Evolutionary conservation across 176 grass and related monocot species (phyloP), one percentile per base, ranked within the genome.

Genomic region (Avena eriantha): DNA sequence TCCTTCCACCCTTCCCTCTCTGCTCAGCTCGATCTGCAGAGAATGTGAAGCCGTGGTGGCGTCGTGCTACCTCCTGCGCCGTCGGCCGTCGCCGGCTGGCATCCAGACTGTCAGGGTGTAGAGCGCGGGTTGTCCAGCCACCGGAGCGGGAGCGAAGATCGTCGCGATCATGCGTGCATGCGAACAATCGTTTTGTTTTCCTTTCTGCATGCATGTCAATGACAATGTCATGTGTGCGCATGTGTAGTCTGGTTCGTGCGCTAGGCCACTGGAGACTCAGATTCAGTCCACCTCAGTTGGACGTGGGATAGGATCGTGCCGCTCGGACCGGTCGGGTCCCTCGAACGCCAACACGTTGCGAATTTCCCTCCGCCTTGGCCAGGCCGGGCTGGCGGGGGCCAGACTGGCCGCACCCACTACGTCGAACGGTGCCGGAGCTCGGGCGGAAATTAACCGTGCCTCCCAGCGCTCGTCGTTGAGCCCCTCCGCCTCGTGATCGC

Each of bases 311-410:
- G 29, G 2, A 29, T 99, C 94, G 77, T 99, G 92, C 77, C 94
- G 84, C 80, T 99, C 92, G 10, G 84, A 69, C 46, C 92, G 84
- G 76, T 96, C 94, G 10, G 22, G 29, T 53, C 90, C 97, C 21
- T 92, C 94, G 78, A 95, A 96, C 19, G 90, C 92, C 48, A 99
- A 89, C 43, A 90, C 79, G 87, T 94, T 94, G 39, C 92, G 92
- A 22, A 99, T 94, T 89, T 94, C 94, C 90, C 83, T 99, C 97
- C 7, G 92, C 89, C 77, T 91, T 96, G 59, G 66, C 94, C 97
- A 88, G 22, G 86, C 90, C 0, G 80, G 51, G 70, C 94, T 99
- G 0, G 86, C 10, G n/a, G 53, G 19, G 0, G 86, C 15, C 29
- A 96, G 71, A 46, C 87, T 87, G 4, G 79, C 69, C 0, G 83